Conservation (phyloP, 2,329 filamentous ascomycete genomes). For the Emmonsiellopsis sp. region DNA sequence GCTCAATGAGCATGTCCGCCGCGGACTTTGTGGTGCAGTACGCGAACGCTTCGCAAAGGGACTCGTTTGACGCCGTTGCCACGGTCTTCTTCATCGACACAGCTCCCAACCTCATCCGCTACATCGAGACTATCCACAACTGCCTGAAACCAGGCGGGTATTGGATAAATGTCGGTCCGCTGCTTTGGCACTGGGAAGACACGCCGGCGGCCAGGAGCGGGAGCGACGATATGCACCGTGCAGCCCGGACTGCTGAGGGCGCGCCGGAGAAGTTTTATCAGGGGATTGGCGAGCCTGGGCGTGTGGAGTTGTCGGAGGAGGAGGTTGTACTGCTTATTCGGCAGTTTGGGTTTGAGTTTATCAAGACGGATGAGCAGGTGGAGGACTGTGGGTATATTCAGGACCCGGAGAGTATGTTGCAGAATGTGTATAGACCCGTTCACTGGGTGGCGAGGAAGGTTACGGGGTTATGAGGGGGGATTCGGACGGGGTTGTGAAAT, state of each 20-base stretch:
- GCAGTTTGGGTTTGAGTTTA: conserved; percentile 66
- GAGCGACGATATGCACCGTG: conserved; percentile 36
- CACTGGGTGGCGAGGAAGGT: conserved; percentile 78
- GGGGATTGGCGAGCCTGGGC: conserved; percentile 81
- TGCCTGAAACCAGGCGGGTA: conserved; percentile 71
- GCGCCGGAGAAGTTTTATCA: conserved; percentile 22
- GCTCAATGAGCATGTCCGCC: conserved; percentile 83
- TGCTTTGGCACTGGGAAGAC: conserved; percentile 94
- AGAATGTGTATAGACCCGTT: conserved; percentile 68
- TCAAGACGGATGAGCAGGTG: conserved; percentile 51
- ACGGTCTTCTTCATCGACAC: conserved; percentile 97
- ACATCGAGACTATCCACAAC: conserved; percentile 72
- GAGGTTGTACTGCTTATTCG: conserved; percentile 72
- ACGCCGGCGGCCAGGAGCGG: conserved; percentile 46
- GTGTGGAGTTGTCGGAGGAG: conserved; percentile 80
- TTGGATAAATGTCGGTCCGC: conserved; percentile 81
- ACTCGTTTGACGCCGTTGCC: conserved; percentile 69
- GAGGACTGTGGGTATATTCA: conserved; percentile 66
- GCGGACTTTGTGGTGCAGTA: conserved; percentile 92
- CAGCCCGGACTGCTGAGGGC: conserved; percentile 18
- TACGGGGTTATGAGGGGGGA: neutral
- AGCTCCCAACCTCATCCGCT: conserved; percentile 82
- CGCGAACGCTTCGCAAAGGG: conserved; percentile 50
- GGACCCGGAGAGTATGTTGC: conserved; percentile 75
- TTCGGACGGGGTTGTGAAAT: neutral